Base-by-base conservation (phyloP, 176 grass and related monocot species). In the Avena atlantica region DNA sequence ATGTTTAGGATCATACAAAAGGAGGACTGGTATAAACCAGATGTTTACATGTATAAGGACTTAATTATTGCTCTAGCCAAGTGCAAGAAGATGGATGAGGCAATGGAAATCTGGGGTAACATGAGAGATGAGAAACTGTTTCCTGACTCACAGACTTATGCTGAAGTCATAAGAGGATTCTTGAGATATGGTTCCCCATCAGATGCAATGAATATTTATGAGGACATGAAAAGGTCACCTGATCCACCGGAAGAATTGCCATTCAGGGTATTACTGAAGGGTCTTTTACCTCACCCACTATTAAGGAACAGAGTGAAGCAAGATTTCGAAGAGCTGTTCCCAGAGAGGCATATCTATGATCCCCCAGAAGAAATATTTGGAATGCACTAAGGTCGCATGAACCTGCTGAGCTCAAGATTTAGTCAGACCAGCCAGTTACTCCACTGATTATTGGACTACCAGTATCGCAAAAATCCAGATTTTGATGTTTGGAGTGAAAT, bases 291-390 rank as follows among this genome's bases (percentile, higher is more conserved):
- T 25, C 90, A 94, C 27, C 97, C 94, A 15, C 62, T 98, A 36
- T 80, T 98, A 73, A 90, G 94, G 88, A 96, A 98, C 78, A 96
- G 80, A 76, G 94, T 98, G 80, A 98, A 98, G 80, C 90, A 98
- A 82, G 92, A 98, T 93, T 98, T 98, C 52, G 97, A 98, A 83
- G 94, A 98, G 83, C 78, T 98, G 53, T 98, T 96, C 84, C 97
- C 97, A 0, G 92, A 94, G 58, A 85, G 86, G 73, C 92, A 98
- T 94, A 96, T 96, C 83, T 98, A 98, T 75, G 97, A 98, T 79
- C 97, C 97, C 13, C 94, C 97, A 27, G 97, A 94, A 83, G 97
- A 96, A 59, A 96, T 98, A 55, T 98, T 98, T 68, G 94, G 97
- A 59, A 91, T 96, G 92, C 72, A 78, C 62, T 98, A 79, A 94